A percentile compares a stretch with the other conserved stretches of the same genome.
These are phyloP conservation scores for Rhododendron mucronatum DNA, from an alignment of 148 eudicot species.

Conservation along the genomic window DNA sequence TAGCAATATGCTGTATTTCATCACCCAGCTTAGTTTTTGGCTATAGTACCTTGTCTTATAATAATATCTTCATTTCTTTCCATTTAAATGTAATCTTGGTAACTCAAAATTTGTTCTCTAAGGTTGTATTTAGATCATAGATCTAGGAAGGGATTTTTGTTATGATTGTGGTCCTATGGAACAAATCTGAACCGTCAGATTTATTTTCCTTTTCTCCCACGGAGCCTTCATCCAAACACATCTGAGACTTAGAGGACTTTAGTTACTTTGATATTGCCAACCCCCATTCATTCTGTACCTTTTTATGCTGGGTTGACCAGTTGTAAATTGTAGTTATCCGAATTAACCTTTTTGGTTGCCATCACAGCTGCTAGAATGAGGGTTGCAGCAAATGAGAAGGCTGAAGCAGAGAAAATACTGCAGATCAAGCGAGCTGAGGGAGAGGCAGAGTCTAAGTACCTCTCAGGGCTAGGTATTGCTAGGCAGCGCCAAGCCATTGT, in stretches of 20 bases:
- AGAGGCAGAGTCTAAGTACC: slow-evolving; percentile 57
- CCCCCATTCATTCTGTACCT: background rate
- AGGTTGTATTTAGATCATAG: background rate
- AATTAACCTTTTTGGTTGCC: background rate
- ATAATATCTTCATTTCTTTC: background rate
- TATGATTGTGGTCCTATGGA: background rate
- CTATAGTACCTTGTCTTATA: background rate
- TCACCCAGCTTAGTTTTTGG: background rate
- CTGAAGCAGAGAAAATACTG: slow-evolving; percentile 53
- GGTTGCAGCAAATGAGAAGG: slow-evolving; percentile 51
- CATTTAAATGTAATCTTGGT: background rate
- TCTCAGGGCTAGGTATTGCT: slow-evolving; percentile 52
- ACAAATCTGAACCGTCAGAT: background rate
- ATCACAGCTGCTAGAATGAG: slow-evolving; percentile 47
- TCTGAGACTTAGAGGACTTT: background rate
- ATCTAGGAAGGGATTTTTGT: background rate
- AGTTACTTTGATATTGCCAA: background rate
- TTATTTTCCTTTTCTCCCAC: background rate
- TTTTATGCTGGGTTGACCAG: background rate
- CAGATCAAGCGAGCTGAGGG: slow-evolving; percentile 59
- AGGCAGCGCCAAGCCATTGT: slow-evolving; percentile 60
- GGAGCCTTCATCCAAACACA: background rate
- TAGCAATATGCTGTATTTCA: background rate
- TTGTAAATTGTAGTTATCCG: background rate
- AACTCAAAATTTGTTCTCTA: background rate